Conservation (phyloP, 768 basidiomycete species). For the Hypholoma sublateritium region DNA sequence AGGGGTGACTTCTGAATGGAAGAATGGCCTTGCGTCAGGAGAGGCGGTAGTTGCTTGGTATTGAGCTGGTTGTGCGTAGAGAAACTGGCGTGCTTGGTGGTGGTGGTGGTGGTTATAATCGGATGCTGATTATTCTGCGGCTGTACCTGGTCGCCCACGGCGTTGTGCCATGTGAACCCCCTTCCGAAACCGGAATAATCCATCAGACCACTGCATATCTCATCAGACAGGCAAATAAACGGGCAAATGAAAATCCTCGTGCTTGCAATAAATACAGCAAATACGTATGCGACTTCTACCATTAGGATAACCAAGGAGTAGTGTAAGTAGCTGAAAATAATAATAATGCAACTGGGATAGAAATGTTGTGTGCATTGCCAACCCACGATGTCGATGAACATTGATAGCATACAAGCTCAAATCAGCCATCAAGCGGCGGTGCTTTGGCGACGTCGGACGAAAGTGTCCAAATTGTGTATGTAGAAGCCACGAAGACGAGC, state of each 20-base stretch:
- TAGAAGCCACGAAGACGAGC: constrained; percentile 5
- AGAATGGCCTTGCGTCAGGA: background rate
- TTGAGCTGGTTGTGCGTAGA: background rate
- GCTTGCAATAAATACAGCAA: constrained; percentile 13
- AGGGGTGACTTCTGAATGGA: background rate
- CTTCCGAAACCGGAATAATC: constrained; percentile 12
- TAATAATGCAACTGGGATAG: background rate
- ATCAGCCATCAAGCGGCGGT: background rate
- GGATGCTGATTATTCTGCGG: constrained; percentile 26
- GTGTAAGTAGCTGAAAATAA: background rate
- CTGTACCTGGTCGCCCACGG: constrained; percentile 20
- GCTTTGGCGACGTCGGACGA: constrained; percentile 10
- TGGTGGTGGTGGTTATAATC: constrained; percentile 22
- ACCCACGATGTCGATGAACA: background rate
- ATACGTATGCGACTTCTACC: constrained; percentile 2
- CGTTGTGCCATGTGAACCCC: constrained; percentile 20
- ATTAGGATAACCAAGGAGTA: background rate
- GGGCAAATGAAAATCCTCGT: constrained; percentile 3
- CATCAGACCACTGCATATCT: constrained; percentile 14
- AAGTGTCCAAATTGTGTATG: constrained; percentile 4
- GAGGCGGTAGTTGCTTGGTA: background rate
- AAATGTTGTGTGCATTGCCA: background rate
- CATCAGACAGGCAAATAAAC: constrained; percentile 12
- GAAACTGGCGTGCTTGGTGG: constrained; percentile 18
- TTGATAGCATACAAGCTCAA: background rate